Base-by-base conservation (phyloP, 2,329 filamentous ascomycete species). In the Lachnellula arida region DNA sequence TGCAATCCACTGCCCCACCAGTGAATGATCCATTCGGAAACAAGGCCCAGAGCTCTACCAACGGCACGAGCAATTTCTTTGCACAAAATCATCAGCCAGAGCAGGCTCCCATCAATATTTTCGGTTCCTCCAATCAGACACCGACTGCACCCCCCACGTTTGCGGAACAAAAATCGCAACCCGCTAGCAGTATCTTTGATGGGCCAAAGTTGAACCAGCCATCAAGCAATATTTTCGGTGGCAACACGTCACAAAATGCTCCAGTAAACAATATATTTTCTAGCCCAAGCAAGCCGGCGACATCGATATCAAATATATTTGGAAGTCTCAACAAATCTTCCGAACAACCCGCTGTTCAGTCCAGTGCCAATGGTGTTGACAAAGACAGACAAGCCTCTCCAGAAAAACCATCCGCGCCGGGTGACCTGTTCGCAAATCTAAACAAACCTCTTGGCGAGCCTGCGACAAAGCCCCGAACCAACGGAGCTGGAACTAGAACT, bases 391-490 rank as follows among this genome's bases (percentile, higher is more conserved):
- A 53, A 46, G 17, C 14, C 53, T 42, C 46, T 48, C 23, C 44
- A 52, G 25, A 46, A 35, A 35, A n/a, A 17, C 44, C 22, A n/a
- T 32, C 51, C 7, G 43, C 42, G 14, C 42, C 51, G 19, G 53
- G 43, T 7, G 56, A 60, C 19, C 32, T 60, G 14, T 62, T 65
- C 35, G 55, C 58, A 40, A 60, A 55, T 46, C 51, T 65, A 22
- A 63, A 63, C 42, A 61, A 64, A 51, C 59, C 63, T 25, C 55
- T 64, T 22, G 55, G 56, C 50, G 49, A 58, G 14, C 53, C 51
- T 14, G 47, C 57, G 22, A 50, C 56, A 9, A 42, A 61, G 25
- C 56, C 59, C 28, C 56, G 60, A n/a, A 15, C 46, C 34, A 61
- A 62, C 44, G 48, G 56, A 22, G 46, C 28, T 43, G 35, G 39